Evolutionary conservation across 306 rosid species (phyloP), one percentile per base, ranked within the genome.

Genomic region (Astragalus glycyphyllos): DNA sequence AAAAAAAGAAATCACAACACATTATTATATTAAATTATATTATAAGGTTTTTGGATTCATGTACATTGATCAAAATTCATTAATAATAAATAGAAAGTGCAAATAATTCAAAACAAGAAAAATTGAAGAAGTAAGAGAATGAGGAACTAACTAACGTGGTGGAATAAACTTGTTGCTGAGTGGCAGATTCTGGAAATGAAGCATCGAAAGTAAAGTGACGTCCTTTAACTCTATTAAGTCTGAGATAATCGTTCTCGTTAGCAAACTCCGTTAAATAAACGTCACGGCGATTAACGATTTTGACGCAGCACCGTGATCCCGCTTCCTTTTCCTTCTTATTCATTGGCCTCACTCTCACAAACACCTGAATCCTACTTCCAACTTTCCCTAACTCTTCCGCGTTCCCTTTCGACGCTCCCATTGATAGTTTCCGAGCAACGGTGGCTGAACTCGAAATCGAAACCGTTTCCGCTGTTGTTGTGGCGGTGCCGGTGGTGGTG

Each of bases 321-420:
- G 55, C 86, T 56, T 94, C 95, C 76, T 69, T 86, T 50, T 94
- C 98, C 74, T 87, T 94, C 88, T 77, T 89, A 8, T 80, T 87
- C 98, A 90, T 86, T 1, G 98, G 98, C 66, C 98, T 81, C 5
- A 94, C 81, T 86, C 98, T 89, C 81, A 94, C 97, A 17, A 87
- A 94, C 76, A 94, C 98, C 16, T 83, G 42, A 63, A 94, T 94
- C 58, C 92, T 68, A 49, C 91, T 94, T 72, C 73, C 86, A 5
- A 35, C 42, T 51, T 40, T 34, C 17, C 69, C 63, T 4, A 70
- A 65, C 61, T 4, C 76, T 42, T 2, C 74, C 23, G 17, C 68
- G n/a, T 66, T 74, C 55, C 13, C 40, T 34, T 72, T 74, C 78
- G 65, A 92, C 69, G 81, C 85, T 71, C 85, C 94, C 83, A 84